Evolutionary conservation across 495 filamentous ascomycete species (phyloP), one percentile per base, ranked within the genome.

Genomic region (Chaetomium cochliodes): DNA sequence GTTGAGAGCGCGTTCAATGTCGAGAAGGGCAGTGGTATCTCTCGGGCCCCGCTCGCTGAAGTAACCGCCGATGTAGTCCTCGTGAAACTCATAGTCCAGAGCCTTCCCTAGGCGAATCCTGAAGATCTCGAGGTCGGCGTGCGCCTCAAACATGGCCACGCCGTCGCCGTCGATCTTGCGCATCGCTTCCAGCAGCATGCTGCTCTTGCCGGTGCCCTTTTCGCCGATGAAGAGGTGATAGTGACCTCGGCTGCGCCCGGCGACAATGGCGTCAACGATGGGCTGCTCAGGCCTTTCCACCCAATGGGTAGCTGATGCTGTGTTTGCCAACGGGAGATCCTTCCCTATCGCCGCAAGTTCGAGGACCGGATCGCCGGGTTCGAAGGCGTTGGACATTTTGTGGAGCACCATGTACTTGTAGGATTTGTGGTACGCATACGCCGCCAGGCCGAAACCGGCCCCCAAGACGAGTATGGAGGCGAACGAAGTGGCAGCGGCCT

Each of bases 1-100:
- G 81, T 98, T 98, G 76, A 98, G 87, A 2, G 94, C 94, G 18
- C 94, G 85, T 70, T 98, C 94, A 57, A 98, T 96, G 68, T 98
- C 94, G 16, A 98, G 80, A 20, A 98, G 74, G 5, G 94, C 91
- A 0, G 90, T 93, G 2, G 91, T 91, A 68, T 98, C 94, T 22
- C 94, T 85, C 0, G 96, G 94, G 0, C 94, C 94, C 37, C 91
- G 86, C 67, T 98, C 96, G 63, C 89, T 93, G 79, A 98, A 98
- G 33, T 98, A 87, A 28, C 88, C 88, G 28, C 94, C 94, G 57
- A 98, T 96, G 72, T 98, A 98, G 74, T 96, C 93, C 70, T 87
- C 82, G 60, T 87, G 83, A 64, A 92, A 98, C 65, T 98, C 94
- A 73, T 90, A 98, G 72, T 98, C 93, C 22, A 98, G 80, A 0